Base-by-base conservation (phyloP, 257 asterid species). In the Lantana camara region DNA sequence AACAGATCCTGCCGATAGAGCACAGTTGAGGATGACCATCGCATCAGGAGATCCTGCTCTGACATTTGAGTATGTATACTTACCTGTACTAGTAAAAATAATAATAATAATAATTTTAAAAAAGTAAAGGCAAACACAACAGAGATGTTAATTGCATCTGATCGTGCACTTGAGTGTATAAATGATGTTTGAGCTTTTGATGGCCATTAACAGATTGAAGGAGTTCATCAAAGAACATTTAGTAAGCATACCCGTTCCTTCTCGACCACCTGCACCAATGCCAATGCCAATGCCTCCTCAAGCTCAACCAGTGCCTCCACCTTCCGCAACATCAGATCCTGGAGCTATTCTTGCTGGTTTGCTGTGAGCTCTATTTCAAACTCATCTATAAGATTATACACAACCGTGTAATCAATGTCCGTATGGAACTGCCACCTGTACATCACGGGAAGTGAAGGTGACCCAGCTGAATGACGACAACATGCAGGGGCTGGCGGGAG, bases 1-100 rank as follows among this genome's bases (percentile, higher is more conserved):
- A 83, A 91, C 98, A 5, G 98, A 91, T 79, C 96, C 98, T 50
- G 92, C 98, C 2, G 98, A 91, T 75, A 83, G 98, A 81, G 86
- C 98, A 20, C 98, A 91, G 74, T 65, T 91, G 68, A 95, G 98
- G 10, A 81, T 88, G 89, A 91, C 96, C 3, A 70, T 84, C 66
- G 95, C 96, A 64, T 88, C 98, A 0, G 98, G 98, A 69, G 96
- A 88, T 77, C 91, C 94, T 49, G 56, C 75, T 14, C 86, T 91
- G 45, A 86, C 98, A 55, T 86, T 73, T 11, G 98, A 91, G 98
- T 91, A 84, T 5, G 98, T 62, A 59, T 65, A 59, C 63, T 14
- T 23, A 16, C 32, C 24, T 23, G 14, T 45, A 34, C 37, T 35
- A 41, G 23, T 27, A 27, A 5, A 27, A 27, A 5, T 27, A 27